These are phyloP conservation scores for Tylopilus balloui DNA, from an alignment of 768 basidiomycete genomes.

Conservation along the genomic window DNA sequence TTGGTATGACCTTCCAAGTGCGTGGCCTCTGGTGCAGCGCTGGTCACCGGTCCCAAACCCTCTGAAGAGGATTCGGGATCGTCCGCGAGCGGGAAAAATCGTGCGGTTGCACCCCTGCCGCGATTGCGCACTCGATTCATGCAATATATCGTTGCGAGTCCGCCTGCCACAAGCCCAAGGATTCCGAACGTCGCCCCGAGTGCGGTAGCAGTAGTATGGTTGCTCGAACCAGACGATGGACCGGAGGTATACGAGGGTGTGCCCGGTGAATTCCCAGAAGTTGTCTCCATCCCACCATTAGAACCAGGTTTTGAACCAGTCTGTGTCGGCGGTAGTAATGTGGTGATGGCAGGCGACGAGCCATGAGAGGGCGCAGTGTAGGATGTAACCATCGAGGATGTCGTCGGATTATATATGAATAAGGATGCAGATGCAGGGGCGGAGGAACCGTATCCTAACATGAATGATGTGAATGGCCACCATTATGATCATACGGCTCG, in stretches of 20 bases:
- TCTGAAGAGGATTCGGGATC: slow-evolving; percentile 14
- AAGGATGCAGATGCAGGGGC: slow-evolving; percentile 47
- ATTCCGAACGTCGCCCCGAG: slow-evolving; percentile 61
- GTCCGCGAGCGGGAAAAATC: slow-evolving; percentile 21
- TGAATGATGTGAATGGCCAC: slow-evolving; percentile 15
- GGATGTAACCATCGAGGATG: slow-evolving; percentile 39
- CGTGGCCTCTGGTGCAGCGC: slow-evolving; percentile 5
- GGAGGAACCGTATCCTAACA: slow-evolving; percentile 30
- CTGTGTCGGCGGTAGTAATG: slow-evolving; percentile 34
- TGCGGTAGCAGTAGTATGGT: slow-evolving; percentile 44
- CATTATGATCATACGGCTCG: neutral
- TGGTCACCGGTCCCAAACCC: slow-evolving; percentile 5
- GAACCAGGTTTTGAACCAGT: slow-evolving; percentile 21
- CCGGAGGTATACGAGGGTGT: slow-evolving; percentile 16
- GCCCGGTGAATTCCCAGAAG: slow-evolving; percentile 4
- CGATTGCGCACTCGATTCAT: slow-evolving; percentile 32
- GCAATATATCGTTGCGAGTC: slow-evolving; percentile 42
- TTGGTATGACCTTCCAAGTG: slow-evolving; percentile 1
- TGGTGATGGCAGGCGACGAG: slow-evolving; percentile 28
- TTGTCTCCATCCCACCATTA: slow-evolving; percentile 6
- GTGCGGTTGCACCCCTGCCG: neutral
- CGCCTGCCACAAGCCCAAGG: slow-evolving; percentile 47
- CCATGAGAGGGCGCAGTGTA: slow-evolving; percentile 35
- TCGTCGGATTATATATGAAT: slow-evolving; percentile 44
- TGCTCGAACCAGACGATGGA: slow-evolving; percentile 16